A percentile compares a stretch with the other conserved stretches of the same genome.
Evolutionary conservation across 1,139 yeast species (phyloP).

Genomic region (Yamadazyma triangularis): DNA sequence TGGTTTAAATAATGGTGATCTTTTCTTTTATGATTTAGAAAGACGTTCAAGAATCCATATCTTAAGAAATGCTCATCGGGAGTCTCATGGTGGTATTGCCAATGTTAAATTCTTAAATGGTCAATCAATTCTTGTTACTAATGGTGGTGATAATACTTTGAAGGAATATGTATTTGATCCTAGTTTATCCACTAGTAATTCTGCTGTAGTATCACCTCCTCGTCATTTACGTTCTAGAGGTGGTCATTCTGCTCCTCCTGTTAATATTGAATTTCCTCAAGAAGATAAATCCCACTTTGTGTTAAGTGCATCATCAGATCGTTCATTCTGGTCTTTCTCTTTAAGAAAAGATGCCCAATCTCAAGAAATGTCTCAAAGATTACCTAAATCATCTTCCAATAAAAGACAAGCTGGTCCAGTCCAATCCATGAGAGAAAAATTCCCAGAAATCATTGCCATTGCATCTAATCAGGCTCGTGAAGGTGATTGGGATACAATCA

Average conservation of each 20-base stretch:
- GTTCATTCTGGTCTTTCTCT: constrained; percentile 86
- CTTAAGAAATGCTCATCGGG: constrained; percentile 68
- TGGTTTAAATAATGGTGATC: constrained; percentile 76
- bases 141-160: constrained; percentile 87
- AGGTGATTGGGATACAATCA: constrained; percentile 91
- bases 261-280: constrained; percentile 72
- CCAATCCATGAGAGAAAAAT: constrained; percentile 52
- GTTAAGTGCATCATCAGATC: constrained; percentile 83
- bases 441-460: constrained; percentile 71
- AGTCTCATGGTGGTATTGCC: constrained; percentile 76
- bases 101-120: constrained; percentile 78
- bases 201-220: constrained; percentile 78
- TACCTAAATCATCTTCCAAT: constrained; percentile 43
- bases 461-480: constrained; percentile 75
- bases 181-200: constrained; percentile 62
- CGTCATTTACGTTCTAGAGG: constrained; percentile 90
- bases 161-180: constrained; percentile 95
- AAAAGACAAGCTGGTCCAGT: constrained; percentile 58
- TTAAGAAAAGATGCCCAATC: constrained; percentile 95
- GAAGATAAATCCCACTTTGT: constrained; percentile 76
- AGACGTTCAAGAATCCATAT: constrained; percentile 70
- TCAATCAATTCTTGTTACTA: constrained; percentile 86
- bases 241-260: constrained; percentile 94
- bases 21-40: constrained; percentile 79
- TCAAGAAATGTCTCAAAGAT: constrained; percentile 83